Base-by-base conservation (phyloP, 106 monocot genomes). In the Apostasia ramifera region DNA sequence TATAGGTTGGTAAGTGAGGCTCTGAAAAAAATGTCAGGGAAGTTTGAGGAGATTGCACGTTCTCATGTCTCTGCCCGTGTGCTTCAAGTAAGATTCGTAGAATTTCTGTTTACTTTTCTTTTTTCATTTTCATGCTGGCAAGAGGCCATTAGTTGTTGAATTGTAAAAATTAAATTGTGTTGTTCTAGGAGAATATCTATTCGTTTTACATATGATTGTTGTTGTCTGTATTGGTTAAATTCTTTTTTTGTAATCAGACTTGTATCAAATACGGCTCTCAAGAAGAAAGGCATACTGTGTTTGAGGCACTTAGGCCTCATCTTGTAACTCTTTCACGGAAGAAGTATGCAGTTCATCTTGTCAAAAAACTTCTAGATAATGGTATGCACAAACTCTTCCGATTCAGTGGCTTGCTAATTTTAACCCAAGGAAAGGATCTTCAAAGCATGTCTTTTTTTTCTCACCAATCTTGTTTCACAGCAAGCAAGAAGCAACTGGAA, bases 31-130 rank as follows among this genome's bases (percentile, higher is more conserved):
- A 97, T 97, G 86, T 70, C 61, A 59, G 89, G 86, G 49, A 97
- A 92, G 68, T 86, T 76, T 70, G 55, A 78, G 41, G 95, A 97
- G 68, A 86, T 97, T 70, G 89, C 89, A 40, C 81, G 77, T 59
- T 97, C 89, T 39, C 95, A 97, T 74, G 83, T 97, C 55, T 76
- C 92, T 73, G 86, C 92, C 6, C 95, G 95, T 77, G 89, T 97
- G 67, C 86, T 97, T 74, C 95, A 97, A 76, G 92, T 89, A 68
- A 82, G 77, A 42, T 61, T 26, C 26, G 26, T 26, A 26, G 37
- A 26, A 26, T 64, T 66, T 50, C 39, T 7, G 50, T 38, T 59
- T 53, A 3, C 2, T n/a, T 9, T 4, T 5, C 9, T 67, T 61
- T 44, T 62, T 15, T 13, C 51, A 44, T 4, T 70, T 65, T 70